Evolutionary conservation across 306 rosid species (phyloP), one percentile per base, ranked within the genome.

Genomic region (Myrica gale): DNA sequence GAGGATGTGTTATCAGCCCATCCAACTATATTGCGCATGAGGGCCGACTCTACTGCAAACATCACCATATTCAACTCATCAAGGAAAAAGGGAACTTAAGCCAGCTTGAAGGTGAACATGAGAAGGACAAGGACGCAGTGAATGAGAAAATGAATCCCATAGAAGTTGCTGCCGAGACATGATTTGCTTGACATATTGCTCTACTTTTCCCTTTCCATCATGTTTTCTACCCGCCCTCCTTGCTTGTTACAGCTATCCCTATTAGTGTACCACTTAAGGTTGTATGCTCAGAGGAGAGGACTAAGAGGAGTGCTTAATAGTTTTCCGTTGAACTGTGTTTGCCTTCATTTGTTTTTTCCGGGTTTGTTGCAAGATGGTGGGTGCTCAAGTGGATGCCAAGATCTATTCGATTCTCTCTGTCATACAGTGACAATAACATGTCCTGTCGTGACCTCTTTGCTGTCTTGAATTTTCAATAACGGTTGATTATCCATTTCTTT

Each of bases 11-110:
- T 4, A 96, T 96, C 77, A 95, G 99, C 79, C 97, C 99, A 61
- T 95, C 99, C 1, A 95, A 95, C 87, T 95, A 95, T 78, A 92
- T 95, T 51, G 99, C 99, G 11, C 97, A 95, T 0, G 99, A 95
- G 88, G 97, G 97, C 41, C 87, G 93, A 50, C 97, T 95, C 80
- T 95, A 92, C 88, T 95, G 99, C 91, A 95, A 92, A 39, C 96
- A 95, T 74, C 99, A 95, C 85, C 97, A 95, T 72, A 82, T 76
- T 79, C 99, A 95, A 84, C 95, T 95, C 76, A 95, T 95, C 79
- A 92, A 81, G 91, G 96, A 92, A 84, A 95, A 92, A 81, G 99
- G 99, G 6, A 95, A 95, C 86, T 81, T 95, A 63, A 95, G 97
- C 90, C 97, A 95, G 88, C 99, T 95, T 37, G 98, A 94, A 75